Base-by-base conservation (phyloP, 176 grass and related monocot genomes). In the Aegilops sharonensis region DNA sequence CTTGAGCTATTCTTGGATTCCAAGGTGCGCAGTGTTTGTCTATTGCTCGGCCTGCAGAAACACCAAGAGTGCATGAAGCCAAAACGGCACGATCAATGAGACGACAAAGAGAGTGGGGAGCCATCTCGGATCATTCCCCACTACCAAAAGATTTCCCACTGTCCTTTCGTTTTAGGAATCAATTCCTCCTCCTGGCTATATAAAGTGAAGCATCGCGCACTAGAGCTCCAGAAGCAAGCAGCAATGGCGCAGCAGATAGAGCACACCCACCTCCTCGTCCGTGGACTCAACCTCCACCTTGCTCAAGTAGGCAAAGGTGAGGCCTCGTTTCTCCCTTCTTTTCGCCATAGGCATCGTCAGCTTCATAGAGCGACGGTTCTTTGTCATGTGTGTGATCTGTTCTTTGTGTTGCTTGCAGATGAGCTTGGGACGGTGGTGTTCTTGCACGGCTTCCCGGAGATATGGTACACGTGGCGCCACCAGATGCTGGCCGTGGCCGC, bases 391-490 rank as follows among this genome's bases (percentile, higher is more conserved):
- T 23, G 21, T 62, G 77, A 37, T 78, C 20, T 42, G 27, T 81
- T 9, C 5, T 35, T 21, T 4, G 1, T 4, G 27, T 4, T 56
- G 73, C 7, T 34, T 45, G 32, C 66, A 90, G 89, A n/a, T 45
- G 85, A 90, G 63, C 84, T 83, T 9, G 89, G 84, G 2, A 87
- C 89, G 52, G 89, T 90, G 79, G 84, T 90, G 79, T 90, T 90
- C 89, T 63, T 90, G 84, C 89, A 90, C 84, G 89, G 89, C 8
- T 94, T 94, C 77, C 89, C 92, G 60, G 92, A 94, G 84, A 94
- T 94, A 78, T 94, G 92, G 89, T 91, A 94, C 84, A 36, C 89
- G 14, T 94, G 92, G 89, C 87, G 92, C 34, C 84, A 94, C 79
- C 92, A 94, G 79, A 91, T 94, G 92, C 77, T 87, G 32, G 92